A percentile compares a stretch with the other conserved stretches of the same genome.
These are phyloP conservation scores for Glomus cerebriforme DNA, from an alignment of 192 early-diverging fungal genomes.

Conservation along the genomic window DNA sequence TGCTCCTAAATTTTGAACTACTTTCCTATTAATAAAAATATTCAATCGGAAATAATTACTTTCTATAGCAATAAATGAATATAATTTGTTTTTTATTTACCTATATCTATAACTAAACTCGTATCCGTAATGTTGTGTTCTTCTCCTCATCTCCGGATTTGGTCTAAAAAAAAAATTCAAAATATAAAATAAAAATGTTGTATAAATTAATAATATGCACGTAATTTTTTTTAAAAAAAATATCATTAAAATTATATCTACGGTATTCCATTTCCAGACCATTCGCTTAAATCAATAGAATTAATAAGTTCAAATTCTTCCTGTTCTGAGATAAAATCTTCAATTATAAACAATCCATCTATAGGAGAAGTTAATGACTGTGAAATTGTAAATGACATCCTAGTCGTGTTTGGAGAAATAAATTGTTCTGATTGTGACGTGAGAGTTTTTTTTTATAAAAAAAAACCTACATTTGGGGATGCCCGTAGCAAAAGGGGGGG, in stretches of 20 bases:
- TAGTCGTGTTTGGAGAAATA: not conserved
- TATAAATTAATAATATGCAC: too few relatives aligned
- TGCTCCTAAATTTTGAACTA: constrained; percentile 53
- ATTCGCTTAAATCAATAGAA: constrained; percentile 43
- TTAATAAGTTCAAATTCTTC: constrained; percentile 53
- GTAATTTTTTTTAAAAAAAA: not conserved
- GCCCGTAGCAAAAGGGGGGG: too few relatives aligned
- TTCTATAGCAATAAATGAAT: too few relatives aligned
- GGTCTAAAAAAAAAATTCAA: constrained; percentile 41
- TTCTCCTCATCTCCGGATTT: constrained; percentile 66
- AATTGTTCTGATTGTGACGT: not conserved
- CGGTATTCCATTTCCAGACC: constrained; percentile 58
- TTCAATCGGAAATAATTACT: too few relatives aligned
- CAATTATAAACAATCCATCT: constrained; percentile 46
- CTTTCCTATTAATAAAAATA: constrained; percentile 43
- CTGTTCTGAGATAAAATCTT: constrained; percentile 49
- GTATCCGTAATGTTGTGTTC: constrained; percentile 72
- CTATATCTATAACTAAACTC: constrained; percentile 64
- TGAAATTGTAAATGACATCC: not conserved
- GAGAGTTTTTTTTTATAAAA: not conserved
- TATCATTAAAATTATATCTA: constrained; percentile 22
- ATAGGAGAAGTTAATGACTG: constrained; percentile 2
- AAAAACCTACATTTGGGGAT: too few relatives aligned
- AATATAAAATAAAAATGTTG: too few relatives aligned
- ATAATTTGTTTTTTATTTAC: constrained; percentile 37